A percentile compares a stretch with the other conserved stretches of the same genome.
phyloP scores from a whole-genome alignment of 129 eudicot species.

The Artemisia annua region DNA sequence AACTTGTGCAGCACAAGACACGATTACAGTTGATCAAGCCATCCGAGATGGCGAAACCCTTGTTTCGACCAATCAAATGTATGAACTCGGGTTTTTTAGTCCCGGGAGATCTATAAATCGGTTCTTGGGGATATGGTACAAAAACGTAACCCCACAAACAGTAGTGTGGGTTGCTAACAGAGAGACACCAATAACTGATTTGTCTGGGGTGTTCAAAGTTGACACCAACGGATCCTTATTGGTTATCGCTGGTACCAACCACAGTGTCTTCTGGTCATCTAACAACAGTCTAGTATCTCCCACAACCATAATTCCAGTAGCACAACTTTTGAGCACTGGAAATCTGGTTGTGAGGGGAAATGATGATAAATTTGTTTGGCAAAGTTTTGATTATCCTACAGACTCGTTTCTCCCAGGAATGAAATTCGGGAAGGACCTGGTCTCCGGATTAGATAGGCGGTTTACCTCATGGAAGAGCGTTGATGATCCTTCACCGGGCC shows the following conservation, averaged over 20 bases:
- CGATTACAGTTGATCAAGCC: background rate
- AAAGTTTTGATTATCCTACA: slow-evolving; percentile 24
- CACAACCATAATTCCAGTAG: background rate
- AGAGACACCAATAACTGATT: slow-evolving; percentile 8
- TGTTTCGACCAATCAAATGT: slow-evolving; percentile 7
- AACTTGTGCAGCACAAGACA: slow-evolving; percentile 1
- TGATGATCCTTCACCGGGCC: slow-evolving; percentile 38
- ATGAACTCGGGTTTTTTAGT: slow-evolving; percentile 24
- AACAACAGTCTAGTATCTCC: background rate
- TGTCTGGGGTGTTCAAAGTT: slow-evolving; percentile 16
- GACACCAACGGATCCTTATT: slow-evolving; percentile 15
- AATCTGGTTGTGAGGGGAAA: slow-evolving; percentile 22
- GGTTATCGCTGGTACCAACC: too few species aligned
- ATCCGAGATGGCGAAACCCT: slow-evolving; percentile 30
- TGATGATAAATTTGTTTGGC: background rate
- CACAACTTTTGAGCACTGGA: slow-evolving; percentile 23
- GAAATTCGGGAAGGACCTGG: slow-evolving; percentile 36
- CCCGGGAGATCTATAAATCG: slow-evolving; percentile 4
- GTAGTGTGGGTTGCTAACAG: slow-evolving; percentile 31
- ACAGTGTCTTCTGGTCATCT: slow-evolving; percentile 25
- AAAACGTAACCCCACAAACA: slow-evolving; percentile 22
- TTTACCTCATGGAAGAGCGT: slow-evolving; percentile 26
- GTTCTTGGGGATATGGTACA: slow-evolving; percentile 32
- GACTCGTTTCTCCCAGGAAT: slow-evolving; percentile 32
- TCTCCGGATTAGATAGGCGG: slow-evolving; percentile 13